These are phyloP conservation scores for Raphanus raphanistrum DNA, from an alignment of 345 rosid species.

Conservation along the genomic window DNA sequence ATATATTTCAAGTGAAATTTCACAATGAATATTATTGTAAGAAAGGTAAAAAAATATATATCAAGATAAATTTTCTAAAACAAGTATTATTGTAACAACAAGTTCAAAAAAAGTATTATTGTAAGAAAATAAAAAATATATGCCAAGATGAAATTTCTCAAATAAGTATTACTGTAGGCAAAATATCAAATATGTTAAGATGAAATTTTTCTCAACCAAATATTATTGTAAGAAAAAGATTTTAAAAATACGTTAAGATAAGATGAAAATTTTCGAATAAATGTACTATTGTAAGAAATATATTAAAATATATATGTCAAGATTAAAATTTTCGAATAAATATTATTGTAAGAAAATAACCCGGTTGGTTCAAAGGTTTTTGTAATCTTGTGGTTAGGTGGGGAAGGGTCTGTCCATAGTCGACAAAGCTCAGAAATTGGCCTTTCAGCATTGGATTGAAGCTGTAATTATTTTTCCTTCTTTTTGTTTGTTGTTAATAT, in stretches of 20 bases:
- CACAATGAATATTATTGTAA: neutral
- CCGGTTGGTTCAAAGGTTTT: neutral
- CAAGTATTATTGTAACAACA: neutral
- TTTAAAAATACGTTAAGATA: neutral
- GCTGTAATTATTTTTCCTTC: constrained; percentile 39
- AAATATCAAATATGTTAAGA: neutral
- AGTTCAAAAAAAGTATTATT: neutral
- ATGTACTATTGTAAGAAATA: neutral
- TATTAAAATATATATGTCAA: neutral
- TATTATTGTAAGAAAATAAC: neutral
- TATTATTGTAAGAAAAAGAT: neutral
- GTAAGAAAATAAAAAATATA: neutral
- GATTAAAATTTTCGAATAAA: neutral
- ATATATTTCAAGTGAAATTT: neutral
- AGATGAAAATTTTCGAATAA: neutral
- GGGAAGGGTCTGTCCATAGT: constrained; percentile 67
- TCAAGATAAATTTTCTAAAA: neutral
- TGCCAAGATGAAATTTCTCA: neutral
- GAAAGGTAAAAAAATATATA: neutral
- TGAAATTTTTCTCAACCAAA: neutral
- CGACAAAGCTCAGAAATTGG: constrained; percentile 74
- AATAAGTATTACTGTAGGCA: neutral
- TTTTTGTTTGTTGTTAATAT: neutral
- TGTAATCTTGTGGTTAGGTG: constrained; percentile 51
- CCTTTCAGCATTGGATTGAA: constrained; percentile 94